Percentiles rank a stretch among this genome's conserved stretches.
Evolutionary conservation across 2,329 filamentous ascomycete genomes (phyloP).

Genomic region (Fusarium mexicanum): DNA sequence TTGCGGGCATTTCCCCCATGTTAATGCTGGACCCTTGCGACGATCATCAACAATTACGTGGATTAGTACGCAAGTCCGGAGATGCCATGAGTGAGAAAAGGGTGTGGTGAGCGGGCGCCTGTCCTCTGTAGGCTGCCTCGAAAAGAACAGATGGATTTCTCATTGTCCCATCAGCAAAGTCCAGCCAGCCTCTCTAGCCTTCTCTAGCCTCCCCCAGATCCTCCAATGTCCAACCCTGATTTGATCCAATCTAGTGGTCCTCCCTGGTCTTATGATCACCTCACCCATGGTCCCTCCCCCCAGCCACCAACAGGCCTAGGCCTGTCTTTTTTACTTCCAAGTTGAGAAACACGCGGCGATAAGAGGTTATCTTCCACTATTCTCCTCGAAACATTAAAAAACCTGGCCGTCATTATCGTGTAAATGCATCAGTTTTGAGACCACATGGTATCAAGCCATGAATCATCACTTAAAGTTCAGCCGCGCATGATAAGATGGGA

Average conservation of each 20-base stretch:
- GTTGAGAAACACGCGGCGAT: slow-evolving; percentile 1
- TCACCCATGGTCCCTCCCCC: neutral
- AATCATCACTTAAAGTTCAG: slow-evolving; percentile 22
- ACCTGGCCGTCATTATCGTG: slow-evolving; percentile 13
- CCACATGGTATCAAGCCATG: slow-evolving; percentile 22
- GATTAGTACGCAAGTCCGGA: slow-evolving; percentile 12
- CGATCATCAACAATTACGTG: slow-evolving; percentile 35
- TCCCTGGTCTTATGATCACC: slow-evolving; percentile 29
- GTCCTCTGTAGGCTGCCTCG: slow-evolving; percentile 1
- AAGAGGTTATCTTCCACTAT: slow-evolving; percentile 1
- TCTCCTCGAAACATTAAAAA: neutral
- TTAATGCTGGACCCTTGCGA: slow-evolving; percentile 13
- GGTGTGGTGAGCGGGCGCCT: slow-evolving; percentile 21
- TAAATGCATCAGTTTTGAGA: neutral
- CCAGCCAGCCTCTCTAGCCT: neutral
- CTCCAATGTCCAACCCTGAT: slow-evolving; percentile 22
- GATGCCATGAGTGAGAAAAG: slow-evolving; percentile 17
- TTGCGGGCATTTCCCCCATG: neutral
- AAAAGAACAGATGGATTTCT: slow-evolving; percentile 9
- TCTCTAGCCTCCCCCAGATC: slow-evolving; percentile 15
- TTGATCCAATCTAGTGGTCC: slow-evolving; percentile 19
- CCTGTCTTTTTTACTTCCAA: neutral
- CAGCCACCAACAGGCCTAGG: slow-evolving; percentile 18
- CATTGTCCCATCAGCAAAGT: slow-evolving; percentile 12
- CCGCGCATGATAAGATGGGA: neutral